Base-by-base conservation (phyloP, 345 rosid species). In the Eucalyptus coolabah region DNA sequence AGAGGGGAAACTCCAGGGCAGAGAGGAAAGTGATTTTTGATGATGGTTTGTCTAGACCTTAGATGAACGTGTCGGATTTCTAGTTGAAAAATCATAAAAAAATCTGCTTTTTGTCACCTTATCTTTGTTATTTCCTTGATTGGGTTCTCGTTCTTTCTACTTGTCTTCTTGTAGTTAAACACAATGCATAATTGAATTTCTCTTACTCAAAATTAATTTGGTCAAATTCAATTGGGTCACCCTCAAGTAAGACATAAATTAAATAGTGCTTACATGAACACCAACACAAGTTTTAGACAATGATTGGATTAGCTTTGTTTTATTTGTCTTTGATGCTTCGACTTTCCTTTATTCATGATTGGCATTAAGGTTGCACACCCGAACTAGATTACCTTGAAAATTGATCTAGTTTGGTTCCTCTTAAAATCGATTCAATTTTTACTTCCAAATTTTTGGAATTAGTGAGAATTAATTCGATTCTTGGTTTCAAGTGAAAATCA, bases 81-180 rank as follows among this genome's bases (percentile, higher is more conserved):
- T 34, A 69, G 34, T 16, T 8, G 9, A 67, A 69, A 9, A 69
- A 9, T 69, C 4, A 30, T 45, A 17, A 67, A 67, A 56, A 67
- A 17, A 67, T 32, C 1, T 32, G 9, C 12, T 32, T n/a, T 32
- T 32, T 10, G 28, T 56, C 60, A 23, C 60, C 28, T 23, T 11
- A 10, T 26, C 30, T 59, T n/a, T 34, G 24, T 32, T 69, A 34
- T 69, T 69, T 34, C 17, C 9, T 8, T 17, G 5, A 34, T 0
- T 0, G 2, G 5, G 24, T 9, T 37, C 12, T 17, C 0, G 2
- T 5, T 0, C 4, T 9, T 18, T 34, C 7, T 16, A 5, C 21
- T 67, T 69, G 16, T 32, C 17, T 17, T 8, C 44, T 9, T 5
- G 2, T 34, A 34, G 13, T 34, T 69, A 69, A 9, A 32, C 6